These are phyloP conservation scores for Immersiella caudata DNA, from an alignment of 495 filamentous ascomycete genomes.

Conservation along the genomic window DNA sequence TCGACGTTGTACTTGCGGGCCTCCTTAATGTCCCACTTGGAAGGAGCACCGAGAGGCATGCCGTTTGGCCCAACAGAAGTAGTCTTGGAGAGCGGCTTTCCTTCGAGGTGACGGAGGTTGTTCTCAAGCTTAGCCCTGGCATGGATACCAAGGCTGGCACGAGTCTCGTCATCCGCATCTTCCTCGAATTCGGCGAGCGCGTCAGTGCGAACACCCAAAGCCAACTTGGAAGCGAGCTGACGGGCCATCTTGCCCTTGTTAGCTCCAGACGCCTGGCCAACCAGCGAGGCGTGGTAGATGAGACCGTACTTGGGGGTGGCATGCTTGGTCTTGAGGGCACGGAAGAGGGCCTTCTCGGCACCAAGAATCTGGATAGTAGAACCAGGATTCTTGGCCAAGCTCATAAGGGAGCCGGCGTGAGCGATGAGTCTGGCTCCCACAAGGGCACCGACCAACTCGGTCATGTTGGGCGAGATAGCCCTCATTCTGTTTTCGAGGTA, in stretches of 20 bases:
- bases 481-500: conserved; percentile 94
- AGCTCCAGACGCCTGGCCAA: conserved; percentile 93
- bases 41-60: conserved; percentile 53
- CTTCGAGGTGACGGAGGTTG: conserved; percentile 81
- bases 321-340: conserved; percentile 98
- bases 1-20: conserved; percentile 95
- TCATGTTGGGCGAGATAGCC: conserved; percentile 95
- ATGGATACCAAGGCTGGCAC: conserved; percentile 71
- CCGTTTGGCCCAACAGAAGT: conserved; percentile 76
- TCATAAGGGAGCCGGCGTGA: conserved; percentile 92
- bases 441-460: conserved; percentile 88
- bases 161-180: conserved; percentile 82
- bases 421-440: conserved; percentile 95
- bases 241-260: conserved; percentile 99
- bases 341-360: conserved; percentile 98
- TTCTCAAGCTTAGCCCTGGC: conserved; percentile 80
- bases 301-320: conserved; percentile 99
- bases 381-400: conserved; percentile 93
- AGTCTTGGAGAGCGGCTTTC: conserved; percentile 82
- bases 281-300: conserved; percentile 95
- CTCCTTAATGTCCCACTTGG: conserved; percentile 91
- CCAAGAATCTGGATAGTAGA: conserved; percentile 97
- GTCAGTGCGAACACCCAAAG: conserved; percentile 91
- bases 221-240: conserved; percentile 90
- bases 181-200: conserved; percentile 78